Evolutionary conservation across 805 yeast species (phyloP), one percentile per base, ranked within the genome.

Genomic region (Helenozyma baotianmanensis): DNA sequence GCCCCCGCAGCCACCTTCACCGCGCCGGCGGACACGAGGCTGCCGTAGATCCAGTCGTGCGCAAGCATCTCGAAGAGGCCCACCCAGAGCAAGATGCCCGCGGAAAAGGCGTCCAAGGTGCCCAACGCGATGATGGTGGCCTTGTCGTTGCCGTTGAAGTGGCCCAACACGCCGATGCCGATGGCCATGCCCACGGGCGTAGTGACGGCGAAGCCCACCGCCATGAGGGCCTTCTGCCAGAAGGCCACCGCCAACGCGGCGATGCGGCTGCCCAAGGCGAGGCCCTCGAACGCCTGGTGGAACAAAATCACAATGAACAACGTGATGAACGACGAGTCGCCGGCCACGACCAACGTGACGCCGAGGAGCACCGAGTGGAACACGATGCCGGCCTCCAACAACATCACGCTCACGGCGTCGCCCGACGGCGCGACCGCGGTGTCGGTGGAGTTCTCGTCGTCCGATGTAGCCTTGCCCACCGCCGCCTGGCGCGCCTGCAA

Each of bases 131-230:
- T 48, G n/a, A 55, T 37, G 6, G 64, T 55, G 21, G 41, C 32
- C 8, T 52, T 52, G 22, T 55, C 53, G 30, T 56, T 54, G 9
- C 60, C 60, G 30, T 53, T 51, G 38, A 53, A 58, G 16, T 23
- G 16, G 19, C 8, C 9, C 23, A 21, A 9, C 5, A 81, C 84
- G 27, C 87, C 88, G 21, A 85, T 56, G 27, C 95, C 95, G 45
- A 83, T 75, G 4, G 81, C 87, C 46, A 81, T 72, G 2, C 90
- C 81, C 29, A 82, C 61, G 2, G 94, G 94, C 0, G 92, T 80
- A 10, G 80, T 67, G 4, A 82, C 28, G 2, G 40, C 29, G 27
- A 24, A 39, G 2, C 21, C 30, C 4, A 15, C 9, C 11, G 38
- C 33, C 25, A 36, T 23, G 12, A 8, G 38, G 22, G 30, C 11